These are phyloP conservation scores for Leccinellum luteum DNA, from an alignment of 768 basidiomycete species.

Conservation along the genomic window DNA sequence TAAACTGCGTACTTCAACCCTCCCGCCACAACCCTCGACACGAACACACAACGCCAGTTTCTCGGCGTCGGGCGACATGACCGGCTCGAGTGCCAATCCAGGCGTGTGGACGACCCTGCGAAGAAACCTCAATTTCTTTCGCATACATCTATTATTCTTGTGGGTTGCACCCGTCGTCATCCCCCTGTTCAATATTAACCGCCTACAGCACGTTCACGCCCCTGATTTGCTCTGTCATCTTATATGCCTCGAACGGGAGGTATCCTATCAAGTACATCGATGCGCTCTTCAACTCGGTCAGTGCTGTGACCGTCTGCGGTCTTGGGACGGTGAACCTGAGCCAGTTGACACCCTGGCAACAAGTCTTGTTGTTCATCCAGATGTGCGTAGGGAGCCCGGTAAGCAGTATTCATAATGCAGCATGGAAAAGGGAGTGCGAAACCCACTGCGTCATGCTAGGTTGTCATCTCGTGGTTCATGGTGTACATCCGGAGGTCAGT, in stretches of 20 bases:
- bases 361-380: constrained; percentile 66
- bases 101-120: constrained; percentile 28
- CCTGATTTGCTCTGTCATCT: constrained; percentile 71
- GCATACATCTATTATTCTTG: constrained; percentile 62
- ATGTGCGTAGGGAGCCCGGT: constrained; percentile 80
- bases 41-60: background rate
- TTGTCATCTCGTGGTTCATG: constrained; percentile 80
- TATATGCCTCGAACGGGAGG: constrained; percentile 80
- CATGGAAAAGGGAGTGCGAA: background rate
- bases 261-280: constrained; percentile 74
- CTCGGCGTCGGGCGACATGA: constrained; percentile 4
- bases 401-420: constrained; percentile 27
- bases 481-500: constrained; percentile 70
- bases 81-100: background rate
- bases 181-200: constrained; percentile 1
- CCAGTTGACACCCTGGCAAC: constrained; percentile 65
- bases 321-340: constrained; percentile 68
- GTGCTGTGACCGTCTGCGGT: constrained; percentile 79
- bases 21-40: background rate
- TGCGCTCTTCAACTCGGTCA: constrained; percentile 72
- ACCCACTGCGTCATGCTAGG: constrained; percentile 35
- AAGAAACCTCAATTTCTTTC: constrained; percentile 64
- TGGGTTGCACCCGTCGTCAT: constrained; percentile 32
- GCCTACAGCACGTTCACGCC: constrained; percentile 67
- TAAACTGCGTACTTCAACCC: too few relatives aligned